phyloP scores from a whole-genome alignment of 208 protist species.

The Trypanosoma lewisi region DNA sequence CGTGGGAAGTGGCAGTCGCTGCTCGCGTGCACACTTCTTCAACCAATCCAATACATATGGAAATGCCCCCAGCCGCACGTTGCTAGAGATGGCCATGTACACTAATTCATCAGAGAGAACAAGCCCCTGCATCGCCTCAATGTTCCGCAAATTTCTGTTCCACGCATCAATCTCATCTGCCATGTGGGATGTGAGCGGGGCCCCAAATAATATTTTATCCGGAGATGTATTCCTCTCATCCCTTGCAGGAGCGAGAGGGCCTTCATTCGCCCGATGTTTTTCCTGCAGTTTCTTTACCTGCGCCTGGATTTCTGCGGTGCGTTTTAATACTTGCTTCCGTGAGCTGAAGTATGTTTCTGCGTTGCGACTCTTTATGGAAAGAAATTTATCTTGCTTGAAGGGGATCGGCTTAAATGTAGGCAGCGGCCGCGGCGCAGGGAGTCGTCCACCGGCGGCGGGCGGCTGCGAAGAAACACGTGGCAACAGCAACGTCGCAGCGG shows the following conservation, averaged over 20 bases:
- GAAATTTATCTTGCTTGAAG: constrained; percentile 72
- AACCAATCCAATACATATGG: constrained; percentile 28
- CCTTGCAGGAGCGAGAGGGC: too few relatives aligned
- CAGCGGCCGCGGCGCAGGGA: constrained; percentile 10
- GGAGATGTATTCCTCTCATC: not conserved
- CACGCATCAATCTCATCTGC: constrained; percentile 49
- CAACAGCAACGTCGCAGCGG: not conserved
- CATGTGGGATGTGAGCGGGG: constrained; percentile 33
- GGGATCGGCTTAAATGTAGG: constrained; percentile 49
- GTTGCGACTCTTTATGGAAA: constrained; percentile 69
- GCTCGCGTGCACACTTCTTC: constrained; percentile 15
- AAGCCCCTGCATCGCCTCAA: constrained; percentile 61
- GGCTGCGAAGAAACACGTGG: not conserved
- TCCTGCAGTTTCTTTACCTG: constrained; percentile 20
- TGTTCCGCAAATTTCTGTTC: constrained; percentile 39
- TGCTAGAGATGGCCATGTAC: constrained; percentile 49
- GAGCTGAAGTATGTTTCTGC: constrained; percentile 45
- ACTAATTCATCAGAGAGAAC: constrained; percentile 63
- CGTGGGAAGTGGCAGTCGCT: constrained; percentile 17
- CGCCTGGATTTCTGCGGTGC: constrained; percentile 17
- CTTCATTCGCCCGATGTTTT: constrained; percentile 18
- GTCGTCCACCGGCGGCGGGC: not conserved
- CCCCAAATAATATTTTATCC: not conserved
- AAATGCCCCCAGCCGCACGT: constrained; percentile 43
- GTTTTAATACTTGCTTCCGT: constrained; percentile 44